These are phyloP conservation scores for Plantago ovata DNA, from an alignment of 257 asterid genomes.

Conservation along the genomic window DNA sequence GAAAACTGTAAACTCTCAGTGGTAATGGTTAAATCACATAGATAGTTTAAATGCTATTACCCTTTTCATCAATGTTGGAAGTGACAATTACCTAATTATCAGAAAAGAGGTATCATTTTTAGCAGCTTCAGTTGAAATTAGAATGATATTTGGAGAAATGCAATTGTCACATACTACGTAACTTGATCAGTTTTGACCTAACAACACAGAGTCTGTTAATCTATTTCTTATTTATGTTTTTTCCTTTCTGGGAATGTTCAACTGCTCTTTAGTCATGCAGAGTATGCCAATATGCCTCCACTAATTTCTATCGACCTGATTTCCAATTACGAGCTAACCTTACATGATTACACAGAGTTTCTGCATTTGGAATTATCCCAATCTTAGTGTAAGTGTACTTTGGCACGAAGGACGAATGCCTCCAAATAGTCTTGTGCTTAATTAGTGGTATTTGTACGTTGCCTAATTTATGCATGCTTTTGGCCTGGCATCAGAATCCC, in stretches of 20 bases:
- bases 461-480: background rate
- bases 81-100: background rate
- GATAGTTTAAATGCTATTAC: background rate
- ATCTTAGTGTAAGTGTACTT: background rate
- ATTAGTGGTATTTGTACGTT: background rate
- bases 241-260: background rate
- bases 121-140: background rate
- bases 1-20: no score
- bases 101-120: slow-evolving; percentile 1
- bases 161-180: background rate
- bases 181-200: no score
- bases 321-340: background rate
- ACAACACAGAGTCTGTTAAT: background rate
- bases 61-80: background rate
- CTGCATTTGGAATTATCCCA: background rate
- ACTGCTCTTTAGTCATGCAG: background rate
- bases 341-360: background rate
- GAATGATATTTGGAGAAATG: background rate
- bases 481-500: background rate
- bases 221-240: background rate
- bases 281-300: background rate
- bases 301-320: background rate
- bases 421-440: background rate
- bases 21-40: background rate
- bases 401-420: background rate